Evolutionary conservation across 2,329 filamentous ascomycete genomes (phyloP).

Genomic region (Plenodomus tracheiphilus): DNA sequence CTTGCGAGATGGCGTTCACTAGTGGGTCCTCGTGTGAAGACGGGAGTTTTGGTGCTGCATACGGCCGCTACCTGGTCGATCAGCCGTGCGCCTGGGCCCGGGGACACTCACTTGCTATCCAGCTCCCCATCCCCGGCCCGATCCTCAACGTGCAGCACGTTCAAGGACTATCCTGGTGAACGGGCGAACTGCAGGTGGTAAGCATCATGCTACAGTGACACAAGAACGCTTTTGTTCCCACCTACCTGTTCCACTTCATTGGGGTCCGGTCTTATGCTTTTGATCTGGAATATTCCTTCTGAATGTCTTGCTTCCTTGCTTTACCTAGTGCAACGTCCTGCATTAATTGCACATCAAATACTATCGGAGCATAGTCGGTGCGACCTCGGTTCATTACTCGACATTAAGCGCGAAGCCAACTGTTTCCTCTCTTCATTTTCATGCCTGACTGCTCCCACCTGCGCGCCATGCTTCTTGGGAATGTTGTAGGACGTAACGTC

Average conservation of each 20-base stretch:
- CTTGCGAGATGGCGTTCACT: conserved; percentile 12
- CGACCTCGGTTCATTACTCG: not conserved
- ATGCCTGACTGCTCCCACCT: not conserved
- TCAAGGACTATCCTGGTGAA: conserved; percentile 16
- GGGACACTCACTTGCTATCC: conserved; percentile 14
- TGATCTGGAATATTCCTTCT: not conserved
- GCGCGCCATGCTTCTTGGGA: not conserved
- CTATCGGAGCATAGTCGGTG: not conserved
- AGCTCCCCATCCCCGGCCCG: conserved; percentile 34
- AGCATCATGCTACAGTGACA: conserved; percentile 10
- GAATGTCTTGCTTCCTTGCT: not conserved
- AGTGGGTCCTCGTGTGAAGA: conserved; percentile 15
- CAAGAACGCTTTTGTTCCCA: conserved; percentile 9
- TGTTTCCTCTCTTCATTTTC: not conserved
- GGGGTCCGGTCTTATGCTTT: not conserved
- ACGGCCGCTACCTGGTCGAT: conserved; percentile 31
- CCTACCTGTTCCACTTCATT: not conserved
- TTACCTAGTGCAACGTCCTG: not conserved
- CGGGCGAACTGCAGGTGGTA: conserved; percentile 1
- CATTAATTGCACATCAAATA: not conserved
- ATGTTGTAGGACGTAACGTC: not conserved
- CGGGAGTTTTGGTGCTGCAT: conserved; percentile 23
- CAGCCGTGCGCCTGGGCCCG: conserved; percentile 26
- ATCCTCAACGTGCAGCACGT: conserved; percentile 29
- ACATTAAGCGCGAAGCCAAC: not conserved